Evolutionary conservation across 225 moss, liverwort and hornwort species (phyloP).

Genomic region (Sphagnum tenellum): DNA sequence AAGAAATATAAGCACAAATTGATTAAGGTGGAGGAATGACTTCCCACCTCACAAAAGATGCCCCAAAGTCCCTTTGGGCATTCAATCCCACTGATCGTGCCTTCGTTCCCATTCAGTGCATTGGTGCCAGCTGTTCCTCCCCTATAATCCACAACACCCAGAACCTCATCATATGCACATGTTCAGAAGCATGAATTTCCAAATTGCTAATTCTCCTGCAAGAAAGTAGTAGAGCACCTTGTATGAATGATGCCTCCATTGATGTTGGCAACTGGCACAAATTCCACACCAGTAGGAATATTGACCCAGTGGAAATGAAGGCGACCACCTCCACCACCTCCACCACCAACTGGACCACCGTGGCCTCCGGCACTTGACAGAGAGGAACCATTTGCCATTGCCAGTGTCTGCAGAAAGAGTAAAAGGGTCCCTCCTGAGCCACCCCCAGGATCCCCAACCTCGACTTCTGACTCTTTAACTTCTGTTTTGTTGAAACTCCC

Average conservation of each 20-base stretch:
- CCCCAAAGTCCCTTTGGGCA: conserved; percentile 90
- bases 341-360: conserved; percentile 76
- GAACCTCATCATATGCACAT: neutral
- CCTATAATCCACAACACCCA: conserved; percentile 20
- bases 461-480: conserved; percentile 8
- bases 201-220: conserved; percentile 1
- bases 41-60: conserved; percentile 86
- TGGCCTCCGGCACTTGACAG: conserved; percentile 76
- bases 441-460: conserved; percentile 76
- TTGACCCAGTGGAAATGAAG: conserved; percentile 98
- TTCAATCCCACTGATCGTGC: conserved; percentile 69
- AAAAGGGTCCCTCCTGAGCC: conserved; percentile 95
- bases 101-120: conserved; percentile 57
- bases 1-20: too few species aligned
- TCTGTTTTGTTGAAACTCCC: conserved; percentile 36
- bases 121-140: conserved; percentile 66
- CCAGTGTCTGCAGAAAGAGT: conserved; percentile 77
- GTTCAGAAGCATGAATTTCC: neutral
- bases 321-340: conserved; percentile 90
- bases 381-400: conserved; percentile 65
- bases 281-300: conserved; percentile 82
- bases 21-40: neutral
- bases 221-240: conserved; percentile 31
- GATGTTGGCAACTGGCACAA: conserved; percentile 61
- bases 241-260: conserved; percentile 63